Evolutionary conservation across 2,329 filamentous ascomycete genomes (phyloP), one percentile per base, ranked within the genome.

Genomic region (Clarireedia homoeocarpa): DNA sequence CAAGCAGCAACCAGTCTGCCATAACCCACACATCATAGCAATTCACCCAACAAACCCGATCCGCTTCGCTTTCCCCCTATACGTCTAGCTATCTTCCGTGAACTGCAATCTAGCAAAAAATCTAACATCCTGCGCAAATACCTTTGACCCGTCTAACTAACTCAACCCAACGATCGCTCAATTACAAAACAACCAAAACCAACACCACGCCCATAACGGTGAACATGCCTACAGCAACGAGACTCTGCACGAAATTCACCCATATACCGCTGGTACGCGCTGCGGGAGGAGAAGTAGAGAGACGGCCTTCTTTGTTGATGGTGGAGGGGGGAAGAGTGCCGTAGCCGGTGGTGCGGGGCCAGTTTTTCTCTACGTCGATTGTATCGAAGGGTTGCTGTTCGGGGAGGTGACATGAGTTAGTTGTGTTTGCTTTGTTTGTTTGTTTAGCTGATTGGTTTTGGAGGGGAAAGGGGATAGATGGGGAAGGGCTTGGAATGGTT

Each of bases 181-280:
- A 30, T 30, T 10, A 30, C 27, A 30, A 30, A 30, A 55, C 24
- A 2, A 49, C 52, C 26, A 55, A 12, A 42, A 50, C 36, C 10
- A 55, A 14, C 39, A 27, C 42, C 12, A 50, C 46, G 6, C 34
- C 52, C 46, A 55, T 55, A 23, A 26, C 36, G 17, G 52, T 55
- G 14, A 55, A 50, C 24, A 55, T 27, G 5, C 52, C 36, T n/a
- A 55, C 52, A 23, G 52, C 52, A 4, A 55, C 36, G n/a, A 55
- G 15, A 14, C 52, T 55, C 26, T 55, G 52, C 10, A 50, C 24
- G 42, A 55, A 42, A 42, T 38, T 55, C 17, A 50, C 30, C 52
- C 46, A 55, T 39, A 53, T 44, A 5, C 36, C 52, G 38, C 23
- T 14, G 38, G 51, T 7, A 23, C 26, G 15, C 12, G 24, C 42